A percentile compares a stretch with the other conserved stretches of the same genome.
Conservation (phyloP, 1,284 basidiomycete species). For the Ceratobasidium sp. region DNA sequence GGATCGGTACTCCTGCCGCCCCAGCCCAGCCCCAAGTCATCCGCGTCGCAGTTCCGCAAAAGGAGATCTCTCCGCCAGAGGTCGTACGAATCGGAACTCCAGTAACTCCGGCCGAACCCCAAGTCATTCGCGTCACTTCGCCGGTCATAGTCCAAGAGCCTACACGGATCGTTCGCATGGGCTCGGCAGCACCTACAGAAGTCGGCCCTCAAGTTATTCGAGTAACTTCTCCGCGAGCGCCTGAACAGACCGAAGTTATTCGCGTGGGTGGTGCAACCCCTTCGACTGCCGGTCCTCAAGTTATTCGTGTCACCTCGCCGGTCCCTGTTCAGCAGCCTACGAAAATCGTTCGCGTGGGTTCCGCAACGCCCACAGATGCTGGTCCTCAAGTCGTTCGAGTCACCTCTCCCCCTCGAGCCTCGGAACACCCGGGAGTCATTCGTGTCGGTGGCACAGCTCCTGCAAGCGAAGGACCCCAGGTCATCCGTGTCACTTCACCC, state of each 20-base stretch:
- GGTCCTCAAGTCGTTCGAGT: constrained; percentile 41
- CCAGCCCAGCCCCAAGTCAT: constrained; percentile 41
- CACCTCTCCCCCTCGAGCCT: constrained; percentile 22
- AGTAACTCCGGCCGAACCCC: constrained; percentile 4
- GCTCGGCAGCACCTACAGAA: constrained; percentile 12
- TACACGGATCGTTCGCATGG: constrained; percentile 27
- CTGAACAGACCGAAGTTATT: constrained; percentile 40
- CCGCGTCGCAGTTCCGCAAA: constrained; percentile 37
- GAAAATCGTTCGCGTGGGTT: constrained; percentile 42
- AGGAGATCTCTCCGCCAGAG: constrained; percentile 15
- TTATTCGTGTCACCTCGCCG: constrained; percentile 44
- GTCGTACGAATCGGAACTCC: constrained; percentile 21
- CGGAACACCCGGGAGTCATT: constrained; percentile 37
- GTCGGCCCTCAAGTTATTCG: constrained; percentile 41
- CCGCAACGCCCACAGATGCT: constrained; percentile 10
- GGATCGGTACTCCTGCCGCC: constrained; percentile 27
- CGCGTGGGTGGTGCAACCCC: constrained; percentile 41
- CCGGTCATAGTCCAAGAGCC: constrained; percentile 22
- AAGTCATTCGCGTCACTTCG: constrained; percentile 38
- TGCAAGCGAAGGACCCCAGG: not conserved
- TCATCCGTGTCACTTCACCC: constrained; percentile 24
- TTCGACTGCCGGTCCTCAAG: constrained; percentile 12
- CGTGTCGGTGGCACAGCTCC: constrained; percentile 5
- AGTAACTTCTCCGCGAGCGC: constrained; percentile 28
- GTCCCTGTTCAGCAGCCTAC: constrained; percentile 35